Evolutionary conservation across 257 asterid species (phyloP), one percentile per base, ranked within the genome.

Genomic region (Coffea eugenioides): DNA sequence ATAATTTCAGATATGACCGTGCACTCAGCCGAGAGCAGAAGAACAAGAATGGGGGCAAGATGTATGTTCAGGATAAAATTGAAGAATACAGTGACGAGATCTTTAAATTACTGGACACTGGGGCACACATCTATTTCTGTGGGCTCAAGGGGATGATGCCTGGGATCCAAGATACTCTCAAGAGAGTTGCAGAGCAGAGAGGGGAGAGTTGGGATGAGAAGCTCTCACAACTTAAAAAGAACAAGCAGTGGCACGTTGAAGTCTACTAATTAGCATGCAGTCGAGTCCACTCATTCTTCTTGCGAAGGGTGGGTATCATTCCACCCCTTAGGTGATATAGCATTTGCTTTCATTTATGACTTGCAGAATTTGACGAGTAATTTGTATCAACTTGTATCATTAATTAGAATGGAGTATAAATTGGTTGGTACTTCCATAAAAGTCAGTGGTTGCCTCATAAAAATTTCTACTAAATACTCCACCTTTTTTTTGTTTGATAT

Each of bases 111-210:
- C 84, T 95, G 87, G 99, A 95, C 59, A 79, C 82, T 3, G 98
- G 99, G 73, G 97, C 97, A 2, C 98, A 95, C 85, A 91, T 93
- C 27, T 95, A 95, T 83, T 95, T 95, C 88, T 95, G 98, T 46
- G 99, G 97, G 87, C 93, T 95, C 46, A 93, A 92, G 80, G 99
- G 99, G 71, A 95, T 95, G 99, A 95, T 95, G 98, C 97, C 96
- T 0, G 99, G 99, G 76, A 95, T 95, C 80, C 99, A 95, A 72
- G 99, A 90, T 15, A 95, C 99, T 9, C 81, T 95, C 84, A 95
- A 88, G 89, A 90, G 87, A 88, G 98, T 92, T 46, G 97, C 99
- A 3, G 97, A 87, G 83, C 79, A 82, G 86, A 87, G 97, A 68
- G 99, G 97, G 72, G 98, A 95, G 83, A 93, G 88, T 79, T 95